phyloP scores from a whole-genome alignment of 2,329 filamentous ascomycete species.

The Diaporthe eres region DNA sequence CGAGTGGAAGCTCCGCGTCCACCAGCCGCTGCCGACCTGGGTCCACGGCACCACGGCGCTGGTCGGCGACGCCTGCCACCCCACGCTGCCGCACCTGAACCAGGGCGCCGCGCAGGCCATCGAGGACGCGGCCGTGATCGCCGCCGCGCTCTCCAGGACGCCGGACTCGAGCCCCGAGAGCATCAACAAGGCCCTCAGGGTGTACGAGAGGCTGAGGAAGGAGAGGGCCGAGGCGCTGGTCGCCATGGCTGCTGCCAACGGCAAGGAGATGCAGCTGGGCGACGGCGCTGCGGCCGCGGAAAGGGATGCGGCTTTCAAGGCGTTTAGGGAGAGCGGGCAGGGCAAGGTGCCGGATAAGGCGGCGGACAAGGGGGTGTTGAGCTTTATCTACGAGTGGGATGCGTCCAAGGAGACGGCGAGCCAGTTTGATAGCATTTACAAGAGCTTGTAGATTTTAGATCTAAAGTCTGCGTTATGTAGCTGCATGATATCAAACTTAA shows the following conservation, averaged over 20 bases:
- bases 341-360: slow-evolving; percentile 66
- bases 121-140: slow-evolving; percentile 68
- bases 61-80: slow-evolving; percentile 73
- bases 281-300: slow-evolving; percentile 61
- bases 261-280: slow-evolving; percentile 59
- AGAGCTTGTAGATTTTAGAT: slow-evolving; percentile 13
- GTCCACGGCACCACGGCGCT: slow-evolving; percentile 65
- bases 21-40: slow-evolving; percentile 75
- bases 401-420: slow-evolving; percentile 36
- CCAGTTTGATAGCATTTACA: slow-evolving; percentile 38
- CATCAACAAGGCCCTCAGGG: slow-evolving; percentile 61
- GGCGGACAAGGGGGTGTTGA: slow-evolving; percentile 51
- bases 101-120: slow-evolving; percentile 77
- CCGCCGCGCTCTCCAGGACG: slow-evolving; percentile 57
- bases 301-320: slow-evolving; percentile 59
- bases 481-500: not conserved
- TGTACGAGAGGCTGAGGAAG: slow-evolving; percentile 67
- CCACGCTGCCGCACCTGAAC: slow-evolving; percentile 74
- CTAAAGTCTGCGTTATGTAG: no score
- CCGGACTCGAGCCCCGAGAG: slow-evolving; percentile 51
- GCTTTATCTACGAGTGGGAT: slow-evolving; percentile 41
- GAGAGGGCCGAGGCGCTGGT: slow-evolving; percentile 64
- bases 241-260: slow-evolving; percentile 62
- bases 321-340: slow-evolving; percentile 57
- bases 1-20: slow-evolving; percentile 76